Evolutionary conservation across 805 yeast genomes (phyloP), one percentile per base, ranked within the genome.

Genomic region (Spathaspora hagerdaliae): DNA sequence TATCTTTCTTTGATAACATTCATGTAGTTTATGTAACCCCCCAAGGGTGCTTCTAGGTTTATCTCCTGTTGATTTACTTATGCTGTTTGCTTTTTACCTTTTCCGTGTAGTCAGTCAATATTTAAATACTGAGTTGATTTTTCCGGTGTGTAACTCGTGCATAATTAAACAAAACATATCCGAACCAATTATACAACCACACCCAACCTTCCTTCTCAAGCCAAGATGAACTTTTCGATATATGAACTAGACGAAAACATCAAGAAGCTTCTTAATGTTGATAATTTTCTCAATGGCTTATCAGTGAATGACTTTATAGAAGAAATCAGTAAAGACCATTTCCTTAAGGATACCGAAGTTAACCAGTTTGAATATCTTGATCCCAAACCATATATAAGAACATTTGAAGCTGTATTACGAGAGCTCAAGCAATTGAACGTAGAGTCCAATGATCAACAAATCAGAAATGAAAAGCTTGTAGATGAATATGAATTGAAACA

Each of bases 341-440:
- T 78, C 12, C 54, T 71, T 27, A 73, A 74, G 47, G 77, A 73
- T 10, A 74, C 76, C 7, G 79, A 75, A 49, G 78, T 74, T 27
- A 74, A 77, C 46, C 59, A 77, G 31, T 41, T 41, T 24, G 80
- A 78, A 42, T 75, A 75, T 57, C 64, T 89, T 44, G 97, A 94
- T 58, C 97, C 98, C 1, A 89, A 88, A 57, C 98, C 98, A 1
- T 94, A 87, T 60, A 92, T 92, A 39, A 78, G 97, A 53, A 88
- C 96, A 0, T 91, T 94, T 62, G 97, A 92, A 60, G 81, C 91
- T 1, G 87, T 94, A 2, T 69, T 90, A 38, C 74, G 81, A 39
- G 92, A 88, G 56, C 69, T 92, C 51, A 78, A 81, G 55, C 73
- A 72, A 41, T 65, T 94, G 37, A 74, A 74, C 39, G 77, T 74